phyloP scores from a whole-genome alignment of 179 eudicot species.

The Carnegiea gigantea region DNA sequence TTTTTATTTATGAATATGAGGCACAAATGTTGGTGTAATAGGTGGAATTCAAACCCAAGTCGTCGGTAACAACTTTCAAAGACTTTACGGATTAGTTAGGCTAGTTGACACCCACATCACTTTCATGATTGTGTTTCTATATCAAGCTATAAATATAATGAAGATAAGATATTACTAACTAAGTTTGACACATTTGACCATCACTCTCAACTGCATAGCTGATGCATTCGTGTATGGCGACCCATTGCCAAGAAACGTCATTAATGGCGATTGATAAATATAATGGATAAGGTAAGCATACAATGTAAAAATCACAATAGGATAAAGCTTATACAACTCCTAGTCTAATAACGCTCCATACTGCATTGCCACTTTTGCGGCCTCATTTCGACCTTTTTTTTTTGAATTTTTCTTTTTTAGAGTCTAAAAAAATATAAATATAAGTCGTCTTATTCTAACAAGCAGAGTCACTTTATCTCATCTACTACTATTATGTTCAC shows the following conservation, averaged over 20 bases:
- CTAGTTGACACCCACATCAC: no score
- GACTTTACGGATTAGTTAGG: no score
- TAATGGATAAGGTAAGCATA: slow-evolving; percentile 16
- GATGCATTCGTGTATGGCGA: slow-evolving; percentile 18
- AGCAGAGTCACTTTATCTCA: neutral
- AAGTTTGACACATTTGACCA: neutral
- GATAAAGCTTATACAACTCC: slow-evolving; percentile 15
- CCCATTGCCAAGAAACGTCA: slow-evolving; percentile 20
- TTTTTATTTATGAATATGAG: no score
- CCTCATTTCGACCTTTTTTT: neutral
- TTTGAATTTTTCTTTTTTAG: neutral
- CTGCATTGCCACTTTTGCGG: neutral
- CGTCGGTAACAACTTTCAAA: no score
- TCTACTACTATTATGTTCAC: neutral
- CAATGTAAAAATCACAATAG: neutral
- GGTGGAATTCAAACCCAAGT: no score
- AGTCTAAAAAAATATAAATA: neutral
- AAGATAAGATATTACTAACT: neutral
- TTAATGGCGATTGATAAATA: neutral
- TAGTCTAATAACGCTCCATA: slow-evolving; percentile 3
- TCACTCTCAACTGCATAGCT: neutral
- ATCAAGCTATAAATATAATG: neutral
- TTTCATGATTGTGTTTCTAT: neutral
- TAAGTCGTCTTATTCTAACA: no score
- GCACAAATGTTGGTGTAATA: no score